Evolutionary conservation across 345 rosid species (phyloP).

Genomic region (Dipteronia sinensis): DNA sequence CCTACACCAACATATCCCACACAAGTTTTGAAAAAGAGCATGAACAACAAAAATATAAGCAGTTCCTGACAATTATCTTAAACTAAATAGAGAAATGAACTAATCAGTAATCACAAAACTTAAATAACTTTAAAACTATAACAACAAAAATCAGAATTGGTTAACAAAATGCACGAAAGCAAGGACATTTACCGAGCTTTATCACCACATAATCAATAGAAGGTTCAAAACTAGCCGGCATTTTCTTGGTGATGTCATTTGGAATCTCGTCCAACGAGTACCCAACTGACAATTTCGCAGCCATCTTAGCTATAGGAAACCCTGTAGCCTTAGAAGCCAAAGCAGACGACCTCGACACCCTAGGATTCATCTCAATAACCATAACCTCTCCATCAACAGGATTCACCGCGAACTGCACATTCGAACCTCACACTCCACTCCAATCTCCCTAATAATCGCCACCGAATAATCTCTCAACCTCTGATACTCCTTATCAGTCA

Average conservation of each 20-base stretch:
- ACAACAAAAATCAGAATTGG: not conserved
- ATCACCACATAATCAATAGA: slow-evolving; percentile 97
- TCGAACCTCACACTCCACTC: slow-evolving; percentile 98
- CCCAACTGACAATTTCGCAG: slow-evolving; percentile 94
- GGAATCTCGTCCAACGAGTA: slow-evolving; percentile 96
- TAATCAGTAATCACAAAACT: not conserved
- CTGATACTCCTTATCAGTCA: slow-evolving; percentile 96
- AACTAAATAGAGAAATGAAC: not conserved
- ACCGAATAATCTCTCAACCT: slow-evolving; percentile 88
- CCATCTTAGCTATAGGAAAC: slow-evolving; percentile 98
- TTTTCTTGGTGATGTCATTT: slow-evolving; percentile 95
- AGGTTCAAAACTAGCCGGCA: slow-evolving; percentile 98
- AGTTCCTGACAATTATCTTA: not conserved
- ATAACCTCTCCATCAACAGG: slow-evolving; percentile 97
- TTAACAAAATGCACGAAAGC: not conserved
- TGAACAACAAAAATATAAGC: not conserved
- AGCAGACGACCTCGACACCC: slow-evolving; percentile 97
- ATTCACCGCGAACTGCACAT: slow-evolving; percentile 96
- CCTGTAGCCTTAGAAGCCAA: slow-evolving; percentile 98
- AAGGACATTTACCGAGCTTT: slow-evolving; percentile 51
- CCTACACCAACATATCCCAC: not conserved
- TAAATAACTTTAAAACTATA: not conserved
- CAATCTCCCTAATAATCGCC: slow-evolving; percentile 92
- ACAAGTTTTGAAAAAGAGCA: not conserved
- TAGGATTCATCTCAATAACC: slow-evolving; percentile 99